Base-by-base conservation (phyloP, 78 protist genomes). In the Anaeramoeba flamelloides region DNA sequence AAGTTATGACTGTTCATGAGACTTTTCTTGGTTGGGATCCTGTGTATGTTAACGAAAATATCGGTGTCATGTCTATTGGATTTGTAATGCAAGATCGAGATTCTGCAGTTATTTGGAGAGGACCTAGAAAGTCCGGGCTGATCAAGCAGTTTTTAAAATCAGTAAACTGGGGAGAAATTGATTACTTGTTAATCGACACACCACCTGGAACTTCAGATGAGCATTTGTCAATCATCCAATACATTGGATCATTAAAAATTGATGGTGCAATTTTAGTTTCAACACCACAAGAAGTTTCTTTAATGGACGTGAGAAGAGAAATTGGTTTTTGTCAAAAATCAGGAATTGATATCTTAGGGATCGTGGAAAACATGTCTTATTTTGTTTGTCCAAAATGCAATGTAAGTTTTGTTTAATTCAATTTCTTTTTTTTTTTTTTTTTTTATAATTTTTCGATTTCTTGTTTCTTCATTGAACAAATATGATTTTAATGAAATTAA, bases 91-190 rank as follows among this genome's bases (percentile, higher is more conserved):
- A 8, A 26, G 34, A 40, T 38, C 85, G 87, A 12, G 88, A 93
- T 34, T 95, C 87, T 2, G 98, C 99, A 1, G 97, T 97, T 1
- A 93, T 97, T 79, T 97, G 97, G 98, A 65, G 99, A 41, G 99
- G 99, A 2, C 97, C 98, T 33, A 87, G 92, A 33, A 97, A 95
- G 89, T 92, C 88, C 79, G 94, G 77, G 0, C 81, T 90, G 88
- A 90, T 93, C 36, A 80, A 87, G 32, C 91, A 89, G 74, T 40
- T 80, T 53, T 76, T 98, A 38, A 84, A 83, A 38, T 99, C 96
- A 53, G 99, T 95, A 2, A 53, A 81, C 36, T 98, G 99, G 99
- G 95, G 93, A 8, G 95, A 88, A 0, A 81, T 94, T 4, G 99
- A 98, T 84, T 91, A 79, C 33, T 89, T 98, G 2, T 33, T 97